Evolutionary conservation across 257 asterid genomes (phyloP), one percentile per base, ranked within the genome.

Genomic region (Gentiana straminea): DNA sequence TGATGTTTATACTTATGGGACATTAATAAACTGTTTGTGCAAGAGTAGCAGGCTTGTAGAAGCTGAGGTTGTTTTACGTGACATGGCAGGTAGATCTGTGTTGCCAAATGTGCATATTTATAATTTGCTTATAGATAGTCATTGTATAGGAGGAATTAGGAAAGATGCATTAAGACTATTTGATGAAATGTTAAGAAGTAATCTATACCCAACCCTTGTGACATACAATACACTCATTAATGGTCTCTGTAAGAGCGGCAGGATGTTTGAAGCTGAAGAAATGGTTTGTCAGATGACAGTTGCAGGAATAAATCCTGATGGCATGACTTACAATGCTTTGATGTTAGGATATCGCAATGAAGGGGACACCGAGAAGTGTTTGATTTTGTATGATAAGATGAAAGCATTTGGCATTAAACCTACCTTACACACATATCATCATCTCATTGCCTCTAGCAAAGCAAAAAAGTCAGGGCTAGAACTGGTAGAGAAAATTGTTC

Each of bases 251-350:
- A 81, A 70, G 69, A 84, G 68, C 64, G 83, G 91, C 33, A 69
- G 59, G 64, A 66, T 65, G 54, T 38, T 49, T 5, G 87, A 86
- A 68, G 87, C 90, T 32, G 90, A 83, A 71, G 82, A 75, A 51
- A 51, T 83, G 39, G 81, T 69, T 15, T 64, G 51, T 55, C 69
- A 66, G 54, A 58, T 81, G 37, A 54, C 64, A 39, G 52, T 61
- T 47, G 72, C 70, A 68, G 87, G 90, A n/a, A 57, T 79, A 33
- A 75, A 8, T 59, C 94, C 82, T 32, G 94, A 86, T 65, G 80
- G 61, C 66, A 80, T 86, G 66, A 86, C 95, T 43, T 89, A 70
- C 70, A 83, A 89, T 72, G 72, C 86, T 57, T 72, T 89, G 59
- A 70, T 89, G 54, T 79, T 77, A 36, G 92, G 83, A 35, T 83